Evolutionary conservation across 2,329 filamentous ascomycete genomes (phyloP), one percentile per base, ranked within the genome.

Genomic region (Colletotrichum sp.): DNA sequence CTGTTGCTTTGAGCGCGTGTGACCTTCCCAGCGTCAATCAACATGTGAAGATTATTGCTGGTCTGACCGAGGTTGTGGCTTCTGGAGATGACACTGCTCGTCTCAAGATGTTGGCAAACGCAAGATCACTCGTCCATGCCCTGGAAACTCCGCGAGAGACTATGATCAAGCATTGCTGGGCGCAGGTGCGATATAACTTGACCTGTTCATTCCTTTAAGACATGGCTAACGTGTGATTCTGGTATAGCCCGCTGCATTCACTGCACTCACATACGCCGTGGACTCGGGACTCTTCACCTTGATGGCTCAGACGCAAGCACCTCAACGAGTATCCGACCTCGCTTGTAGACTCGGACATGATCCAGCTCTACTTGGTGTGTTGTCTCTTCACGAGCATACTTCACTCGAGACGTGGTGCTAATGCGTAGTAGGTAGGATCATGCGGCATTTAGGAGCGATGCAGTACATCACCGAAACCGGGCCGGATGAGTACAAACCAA

Each of bases 101-200:
- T 16, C 48, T 72, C 3, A 36, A 30, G 30, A 71, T 72, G 60
- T n/a, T 72, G 30, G 69, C 16, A 18, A 57, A n/a, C 43, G 60
- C 63, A 7, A 5, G 43, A 3, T 59, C 30, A 1, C 43, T 66
- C 6, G 43, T 67, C 2, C 48, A 67, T n/a, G 83, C 85, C 0
- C 80, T 87, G 0, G 87, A 89, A 77, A 88, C 86, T 0, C 88
- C 88, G 0, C 82, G 87, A 6, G 87, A 89, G 79, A 86, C 87
- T 0, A 87, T 88, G 82, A 83, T 88, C 71, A 82, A 85, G 71
- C 86, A 88, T 67, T 82, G 80, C 74, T 89, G 87, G 86, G 86
- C 85, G 0, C 83, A 88, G 83, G 83, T 83, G 2, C 39, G 67
- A n/a, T 13, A 13, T 10, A 10, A 0, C 1, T 6, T 18, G 2